A percentile compares a stretch with the other conserved stretches of the same genome.
phyloP scores from a whole-genome alignment of 2,329 filamentous ascomycete genomes.

The Herpotrichia juniperi region DNA sequence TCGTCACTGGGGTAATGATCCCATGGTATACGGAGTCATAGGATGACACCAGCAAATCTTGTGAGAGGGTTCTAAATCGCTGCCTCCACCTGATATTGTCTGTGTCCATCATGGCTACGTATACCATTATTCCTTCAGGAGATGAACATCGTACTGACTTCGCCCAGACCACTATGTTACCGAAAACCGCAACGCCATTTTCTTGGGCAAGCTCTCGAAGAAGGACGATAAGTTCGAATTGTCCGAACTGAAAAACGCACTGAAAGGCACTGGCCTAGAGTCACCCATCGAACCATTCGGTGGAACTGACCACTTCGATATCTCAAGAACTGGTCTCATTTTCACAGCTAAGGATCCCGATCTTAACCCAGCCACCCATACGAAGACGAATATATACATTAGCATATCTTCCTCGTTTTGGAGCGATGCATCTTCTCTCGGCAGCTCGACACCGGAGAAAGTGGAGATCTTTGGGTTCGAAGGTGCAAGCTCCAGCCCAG shows the following conservation, averaged over 20 bases:
- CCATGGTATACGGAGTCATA: not conserved
- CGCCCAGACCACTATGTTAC: slow-evolving; percentile 66
- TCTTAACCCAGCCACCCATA: slow-evolving; percentile 74
- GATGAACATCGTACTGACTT: not conserved
- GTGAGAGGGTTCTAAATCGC: no score
- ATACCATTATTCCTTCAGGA: not conserved
- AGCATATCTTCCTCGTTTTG: slow-evolving; percentile 67
- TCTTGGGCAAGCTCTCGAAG: slow-evolving; percentile 66
- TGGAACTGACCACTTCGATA: slow-evolving; percentile 79
- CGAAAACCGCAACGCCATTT: slow-evolving; percentile 73
- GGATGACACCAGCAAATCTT: not conserved
- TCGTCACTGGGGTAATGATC: slow-evolving; percentile 70
- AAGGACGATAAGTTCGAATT: slow-evolving; percentile 41
- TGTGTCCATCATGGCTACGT: no score
- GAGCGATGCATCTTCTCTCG: slow-evolving; percentile 19
- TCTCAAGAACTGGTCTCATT: slow-evolving; percentile 68
- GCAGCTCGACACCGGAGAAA: slow-evolving; percentile 51
- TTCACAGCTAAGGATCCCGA: slow-evolving; percentile 79
- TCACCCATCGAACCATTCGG: slow-evolving; percentile 80
- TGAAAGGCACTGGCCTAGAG: slow-evolving; percentile 64
- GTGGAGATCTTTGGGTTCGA: slow-evolving; percentile 64
- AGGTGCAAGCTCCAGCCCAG: slow-evolving; percentile 70
- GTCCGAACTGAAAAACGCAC: slow-evolving; percentile 65
- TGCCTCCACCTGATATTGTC: no score
- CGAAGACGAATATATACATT: slow-evolving; percentile 82